Evolutionary conservation across 345 rosid species (phyloP).

Genomic region (Hibiscus tridactylites): DNA sequence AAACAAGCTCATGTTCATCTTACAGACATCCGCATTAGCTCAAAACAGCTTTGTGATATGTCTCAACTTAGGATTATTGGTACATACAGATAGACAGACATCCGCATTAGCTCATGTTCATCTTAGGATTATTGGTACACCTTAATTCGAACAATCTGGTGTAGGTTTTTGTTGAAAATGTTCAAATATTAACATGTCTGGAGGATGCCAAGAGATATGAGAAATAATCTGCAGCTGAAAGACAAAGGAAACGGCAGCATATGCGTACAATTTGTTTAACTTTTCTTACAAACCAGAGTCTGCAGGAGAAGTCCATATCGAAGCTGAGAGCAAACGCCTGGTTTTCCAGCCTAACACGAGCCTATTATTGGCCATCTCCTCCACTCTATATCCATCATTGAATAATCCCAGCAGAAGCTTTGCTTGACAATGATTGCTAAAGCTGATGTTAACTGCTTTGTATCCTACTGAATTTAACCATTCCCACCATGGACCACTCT

Average conservation of each 20-base stretch:
- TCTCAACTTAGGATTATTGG: neutral
- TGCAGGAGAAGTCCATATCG: conserved; percentile 49
- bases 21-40: neutral
- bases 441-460: conserved; percentile 41
- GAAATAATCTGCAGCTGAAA: neutral
- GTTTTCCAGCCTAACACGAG: conserved; percentile 81
- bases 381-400: conserved; percentile 68
- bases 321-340: conserved; percentile 68
- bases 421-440: conserved; percentile 80
- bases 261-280: neutral
- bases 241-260: neutral
- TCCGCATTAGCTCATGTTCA: neutral
- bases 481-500: conserved; percentile 36
- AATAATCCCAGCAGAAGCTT: conserved; percentile 68
- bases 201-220: neutral
- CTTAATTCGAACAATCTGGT: neutral
- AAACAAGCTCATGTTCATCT: neutral
- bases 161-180: neutral
- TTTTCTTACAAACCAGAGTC: conserved; percentile 27
- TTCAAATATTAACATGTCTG: neutral
- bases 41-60: neutral
- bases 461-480: conserved; percentile 48
- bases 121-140: neutral
- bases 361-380: conserved; percentile 52
- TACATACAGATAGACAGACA: neutral